These are phyloP conservation scores for Alopecurus myosuroides DNA, from an alignment of 176 grass and related monocot genomes.

Conservation along the genomic window DNA sequence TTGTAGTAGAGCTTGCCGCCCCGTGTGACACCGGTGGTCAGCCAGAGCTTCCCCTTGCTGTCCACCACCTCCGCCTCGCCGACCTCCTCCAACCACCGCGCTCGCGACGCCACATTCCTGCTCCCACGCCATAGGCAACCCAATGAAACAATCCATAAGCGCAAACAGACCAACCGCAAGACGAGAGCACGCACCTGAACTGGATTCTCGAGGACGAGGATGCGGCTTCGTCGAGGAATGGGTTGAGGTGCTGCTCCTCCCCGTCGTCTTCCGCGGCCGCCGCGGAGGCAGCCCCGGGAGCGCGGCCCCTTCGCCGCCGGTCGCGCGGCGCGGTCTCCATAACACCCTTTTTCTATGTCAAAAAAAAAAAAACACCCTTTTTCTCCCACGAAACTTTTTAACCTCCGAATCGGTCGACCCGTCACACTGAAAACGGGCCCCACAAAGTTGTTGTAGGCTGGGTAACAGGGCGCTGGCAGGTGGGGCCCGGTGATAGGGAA, in stretches of 20 bases:
- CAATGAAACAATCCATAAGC: neutral
- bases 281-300: neutral
- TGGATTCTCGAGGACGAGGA: conserved; percentile 21
- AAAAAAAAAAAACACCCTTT: neutral
- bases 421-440: neutral
- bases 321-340: neutral
- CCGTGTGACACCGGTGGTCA: conserved; percentile 53
- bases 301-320: neutral
- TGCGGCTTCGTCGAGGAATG: conserved; percentile 25
- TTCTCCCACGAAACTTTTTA: neutral
- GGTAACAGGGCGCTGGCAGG: neutral
- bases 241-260: conserved; percentile 54
- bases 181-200: conserved; percentile 34
- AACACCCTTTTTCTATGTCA: no score
- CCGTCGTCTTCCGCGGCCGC: conserved; percentile 18
- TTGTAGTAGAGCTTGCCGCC: conserved; percentile 65
- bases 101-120: conserved; percentile 62
- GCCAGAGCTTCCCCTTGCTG: conserved; percentile 75
- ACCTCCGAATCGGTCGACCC: neutral
- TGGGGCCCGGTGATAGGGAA: neutral
- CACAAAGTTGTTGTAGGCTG: neutral
- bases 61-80: conserved; percentile 68
- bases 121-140: neutral
- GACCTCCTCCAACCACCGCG: conserved; percentile 62
- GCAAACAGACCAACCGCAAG: neutral